A percentile compares a stretch with the other conserved stretches of the same genome.
These are phyloP conservation scores for Globisporangium splendens DNA, from an alignment of 352 stramenopile genomes.

Conservation along the genomic window DNA sequence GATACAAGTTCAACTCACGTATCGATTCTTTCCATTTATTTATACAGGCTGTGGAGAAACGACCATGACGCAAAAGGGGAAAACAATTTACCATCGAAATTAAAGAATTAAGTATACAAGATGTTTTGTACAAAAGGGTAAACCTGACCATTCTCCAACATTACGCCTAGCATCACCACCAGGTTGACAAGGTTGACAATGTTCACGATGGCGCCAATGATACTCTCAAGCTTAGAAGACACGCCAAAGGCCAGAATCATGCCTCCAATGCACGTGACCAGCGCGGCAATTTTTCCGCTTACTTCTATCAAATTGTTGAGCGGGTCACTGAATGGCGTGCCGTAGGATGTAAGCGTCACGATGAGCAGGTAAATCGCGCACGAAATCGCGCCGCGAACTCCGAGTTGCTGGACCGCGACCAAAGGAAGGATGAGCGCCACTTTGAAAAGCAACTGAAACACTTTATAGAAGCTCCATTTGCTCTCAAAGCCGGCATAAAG, in stretches of 20 bases:
- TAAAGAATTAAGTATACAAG: no score
- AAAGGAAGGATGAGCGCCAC: conserved; percentile 33
- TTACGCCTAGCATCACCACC: conserved; percentile 30
- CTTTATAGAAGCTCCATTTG: conserved; percentile 50
- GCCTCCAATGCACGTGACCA: conserved; percentile 31
- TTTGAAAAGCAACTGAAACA: conserved; percentile 44
- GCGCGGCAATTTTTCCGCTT: conserved; percentile 30
- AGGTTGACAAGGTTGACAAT: conserved; percentile 42
- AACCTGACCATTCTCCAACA: conserved; percentile 18
- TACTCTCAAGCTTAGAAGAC: conserved; percentile 10
- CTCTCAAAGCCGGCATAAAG: conserved; percentile 51
- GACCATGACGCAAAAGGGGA: no score
- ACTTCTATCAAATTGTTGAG: conserved; percentile 52
- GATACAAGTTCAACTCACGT: no score
- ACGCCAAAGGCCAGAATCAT: conserved; percentile 20
- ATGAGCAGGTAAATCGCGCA: conserved; percentile 27
- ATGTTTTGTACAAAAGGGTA: no score
- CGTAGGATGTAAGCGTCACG: conserved; percentile 30
- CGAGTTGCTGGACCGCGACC: conserved; percentile 16
- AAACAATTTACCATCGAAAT: no score
- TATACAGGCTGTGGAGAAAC: no score
- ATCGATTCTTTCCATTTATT: no score
- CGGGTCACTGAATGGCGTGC: conserved; percentile 42
- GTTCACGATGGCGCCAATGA: conserved; percentile 35
- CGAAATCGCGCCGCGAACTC: conserved; percentile 17